These are phyloP conservation scores for Podosphaera aphanis DNA, from an alignment of 2,329 filamentous ascomycete genomes.

Conservation along the genomic window DNA sequence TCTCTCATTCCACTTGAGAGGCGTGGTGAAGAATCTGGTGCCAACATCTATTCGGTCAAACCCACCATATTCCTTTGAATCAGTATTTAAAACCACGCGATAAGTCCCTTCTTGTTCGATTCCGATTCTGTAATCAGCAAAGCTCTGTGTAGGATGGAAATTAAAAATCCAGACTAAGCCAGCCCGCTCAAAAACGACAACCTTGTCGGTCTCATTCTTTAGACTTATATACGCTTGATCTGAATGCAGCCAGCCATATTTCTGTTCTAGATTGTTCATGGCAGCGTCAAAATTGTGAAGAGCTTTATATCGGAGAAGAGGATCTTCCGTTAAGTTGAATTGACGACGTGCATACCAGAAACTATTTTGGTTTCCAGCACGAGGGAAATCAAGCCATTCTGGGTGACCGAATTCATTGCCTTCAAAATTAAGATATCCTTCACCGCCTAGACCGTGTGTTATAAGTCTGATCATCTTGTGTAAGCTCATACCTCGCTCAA, in stretches of 20 bases:
- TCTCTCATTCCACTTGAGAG: constrained; percentile 71
- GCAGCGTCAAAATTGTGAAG: constrained; percentile 81
- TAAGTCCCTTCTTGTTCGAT: constrained; percentile 72
- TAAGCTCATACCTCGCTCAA: constrained; percentile 72
- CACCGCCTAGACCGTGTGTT: constrained; percentile 75
- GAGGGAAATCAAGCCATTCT: constrained; percentile 96
- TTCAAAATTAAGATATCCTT: constrained; percentile 96
- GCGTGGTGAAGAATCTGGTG: constrained; percentile 82
- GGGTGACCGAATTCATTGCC: constrained; percentile 98
- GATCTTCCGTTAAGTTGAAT: constrained; percentile 75
- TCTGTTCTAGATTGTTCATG: constrained; percentile 73
- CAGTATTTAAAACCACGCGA: constrained; percentile 61
- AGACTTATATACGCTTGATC: constrained; percentile 78
- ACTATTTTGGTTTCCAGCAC: constrained; percentile 75
- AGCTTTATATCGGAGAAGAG: constrained; percentile 65
- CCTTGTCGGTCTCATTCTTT: constrained; percentile 84
- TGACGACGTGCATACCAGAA: constrained; percentile 89
- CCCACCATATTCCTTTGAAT: constrained; percentile 56
- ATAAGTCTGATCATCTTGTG: constrained; percentile 96
- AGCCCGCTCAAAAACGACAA: constrained; percentile 83
- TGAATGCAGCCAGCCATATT: constrained; percentile 75
- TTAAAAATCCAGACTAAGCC: constrained; percentile 90
- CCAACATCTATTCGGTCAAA: constrained; percentile 51
- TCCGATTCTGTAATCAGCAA: constrained; percentile 77
- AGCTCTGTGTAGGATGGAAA: constrained; percentile 69